phyloP scores from a whole-genome alignment of 2,329 filamentous ascomycete genomes.

The Penicillium sp. region DNA sequence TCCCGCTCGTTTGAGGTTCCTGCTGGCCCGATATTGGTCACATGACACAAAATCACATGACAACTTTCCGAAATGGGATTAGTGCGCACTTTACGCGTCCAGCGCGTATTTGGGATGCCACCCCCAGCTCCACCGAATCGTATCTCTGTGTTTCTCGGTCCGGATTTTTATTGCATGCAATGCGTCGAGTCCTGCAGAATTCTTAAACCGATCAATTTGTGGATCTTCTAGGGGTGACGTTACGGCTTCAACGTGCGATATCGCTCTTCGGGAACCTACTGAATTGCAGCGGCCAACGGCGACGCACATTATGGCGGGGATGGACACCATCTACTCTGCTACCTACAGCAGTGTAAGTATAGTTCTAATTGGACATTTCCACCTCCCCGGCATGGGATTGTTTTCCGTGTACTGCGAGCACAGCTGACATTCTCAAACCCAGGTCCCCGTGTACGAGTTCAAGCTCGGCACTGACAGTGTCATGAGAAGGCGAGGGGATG shows the following conservation, averaged over 20 bases:
- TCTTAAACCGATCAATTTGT: conserved; percentile 13
- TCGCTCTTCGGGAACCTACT: conserved; percentile 24
- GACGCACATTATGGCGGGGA: conserved; percentile 34
- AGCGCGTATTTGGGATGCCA: conserved; percentile 34
- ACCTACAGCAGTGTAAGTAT: conserved; percentile 61
- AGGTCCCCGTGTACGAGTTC: conserved; percentile 95
- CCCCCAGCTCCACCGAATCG: conserved; percentile 29
- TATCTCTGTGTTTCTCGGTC: conserved; percentile 28
- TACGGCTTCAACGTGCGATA: conserved; percentile 15
- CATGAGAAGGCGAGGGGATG: conserved; percentile 87
- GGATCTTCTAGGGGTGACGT: conserved; percentile 11
- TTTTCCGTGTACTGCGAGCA: neutral
- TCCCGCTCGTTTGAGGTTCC: conserved; percentile 30
- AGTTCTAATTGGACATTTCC: neutral
- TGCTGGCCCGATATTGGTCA: conserved; percentile 25
- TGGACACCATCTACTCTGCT: conserved; percentile 57
- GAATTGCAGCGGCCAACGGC: conserved; percentile 20
- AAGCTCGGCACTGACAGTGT: conserved; percentile 88
- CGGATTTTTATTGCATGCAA: conserved; percentile 16
- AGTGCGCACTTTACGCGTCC: conserved; percentile 42
- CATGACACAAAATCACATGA: conserved; percentile 22
- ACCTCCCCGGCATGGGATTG: neutral
- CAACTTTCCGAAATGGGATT: conserved; percentile 7
- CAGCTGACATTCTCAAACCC: conserved; percentile 9
- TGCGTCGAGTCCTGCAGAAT: conserved; percentile 13